Evolutionary conservation across 176 grass and related monocot genomes (phyloP).

Genomic region (Thalia dealbata): DNA sequence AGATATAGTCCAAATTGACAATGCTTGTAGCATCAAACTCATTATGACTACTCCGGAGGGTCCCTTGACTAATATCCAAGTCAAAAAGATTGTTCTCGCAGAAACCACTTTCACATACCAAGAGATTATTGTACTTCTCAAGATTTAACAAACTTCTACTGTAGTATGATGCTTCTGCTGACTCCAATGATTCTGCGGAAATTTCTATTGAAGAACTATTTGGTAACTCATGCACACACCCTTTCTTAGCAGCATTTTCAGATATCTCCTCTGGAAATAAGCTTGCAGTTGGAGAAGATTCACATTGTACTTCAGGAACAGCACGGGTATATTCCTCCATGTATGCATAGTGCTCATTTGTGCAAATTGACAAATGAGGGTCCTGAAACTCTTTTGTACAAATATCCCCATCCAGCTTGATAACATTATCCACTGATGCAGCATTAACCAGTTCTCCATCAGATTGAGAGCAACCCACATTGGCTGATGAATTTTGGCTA

Average conservation of each 20-base stretch:
- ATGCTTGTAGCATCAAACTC: slow-evolving; percentile 33
- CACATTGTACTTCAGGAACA: slow-evolving; percentile 28
- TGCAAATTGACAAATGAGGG: slow-evolving; percentile 28
- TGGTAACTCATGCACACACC: slow-evolving; percentile 26
- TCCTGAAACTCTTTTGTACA: slow-evolving; percentile 24
- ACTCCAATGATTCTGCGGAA: slow-evolving; percentile 19
- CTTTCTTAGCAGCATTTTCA: slow-evolving; percentile 25
- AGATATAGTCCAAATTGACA: slow-evolving; percentile 22
- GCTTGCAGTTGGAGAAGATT: slow-evolving; percentile 24
- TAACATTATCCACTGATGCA: slow-evolving; percentile 21
- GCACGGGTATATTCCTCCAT: slow-evolving; percentile 19
- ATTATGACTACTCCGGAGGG: slow-evolving; percentile 25
- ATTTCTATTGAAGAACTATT: slow-evolving; percentile 24
- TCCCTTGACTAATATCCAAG: background rate
- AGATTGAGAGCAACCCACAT: slow-evolving; percentile 31
- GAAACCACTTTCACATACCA: slow-evolving; percentile 3
- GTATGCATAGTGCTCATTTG: slow-evolving; percentile 27
- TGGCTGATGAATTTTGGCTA: slow-evolving; percentile 37
- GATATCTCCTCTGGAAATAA: slow-evolving; percentile 4
- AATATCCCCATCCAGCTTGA: slow-evolving; percentile 22
- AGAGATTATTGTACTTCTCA: slow-evolving; percentile 19
- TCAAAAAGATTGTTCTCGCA: background rate
- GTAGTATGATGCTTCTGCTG: slow-evolving; percentile 18
- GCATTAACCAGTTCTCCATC: slow-evolving; percentile 24
- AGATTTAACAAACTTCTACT: slow-evolving; percentile 9